Evolutionary conservation across 2,329 filamentous ascomycete genomes (phyloP).

Genomic region (Xylaria sp.): DNA sequence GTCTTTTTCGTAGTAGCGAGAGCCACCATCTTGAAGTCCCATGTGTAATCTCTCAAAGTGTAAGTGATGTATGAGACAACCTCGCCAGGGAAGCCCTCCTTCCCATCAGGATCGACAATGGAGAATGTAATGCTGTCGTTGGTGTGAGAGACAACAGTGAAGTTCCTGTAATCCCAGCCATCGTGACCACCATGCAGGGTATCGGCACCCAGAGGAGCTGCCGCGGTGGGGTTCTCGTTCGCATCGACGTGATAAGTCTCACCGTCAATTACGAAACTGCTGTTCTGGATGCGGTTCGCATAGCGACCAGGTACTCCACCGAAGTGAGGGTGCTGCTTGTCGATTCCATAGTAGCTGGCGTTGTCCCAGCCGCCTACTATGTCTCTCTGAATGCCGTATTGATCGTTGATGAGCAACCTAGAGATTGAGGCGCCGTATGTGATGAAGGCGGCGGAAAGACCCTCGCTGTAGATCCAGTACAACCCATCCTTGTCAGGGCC

Average conservation of each 20-base stretch:
- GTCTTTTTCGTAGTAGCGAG: constrained; percentile 78
- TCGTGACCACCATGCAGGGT: constrained; percentile 76
- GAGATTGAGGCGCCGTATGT: constrained; percentile 79
- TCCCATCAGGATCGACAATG: constrained; percentile 76
- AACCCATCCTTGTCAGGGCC: constrained; percentile 70
- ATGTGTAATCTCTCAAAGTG: constrained; percentile 71
- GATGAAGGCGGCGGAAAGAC: constrained; percentile 75
- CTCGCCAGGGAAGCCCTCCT: constrained; percentile 81
- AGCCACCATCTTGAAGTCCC: constrained; percentile 79
- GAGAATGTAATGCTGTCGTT: constrained; percentile 77
- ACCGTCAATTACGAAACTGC: constrained; percentile 75
- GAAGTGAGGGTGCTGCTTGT: constrained; percentile 74
- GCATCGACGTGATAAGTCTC: constrained; percentile 65
- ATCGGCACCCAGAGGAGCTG: constrained; percentile 64
- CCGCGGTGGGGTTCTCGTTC: constrained; percentile 69
- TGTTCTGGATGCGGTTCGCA: constrained; percentile 84
- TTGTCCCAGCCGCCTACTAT: constrained; percentile 81
- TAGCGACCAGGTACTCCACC: constrained; percentile 80
- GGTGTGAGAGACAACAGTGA: constrained; percentile 76
- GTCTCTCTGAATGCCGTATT: constrained; percentile 74
- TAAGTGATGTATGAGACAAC: constrained; percentile 81
- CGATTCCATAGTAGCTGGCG: constrained; percentile 73
- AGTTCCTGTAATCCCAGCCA: constrained; percentile 83
- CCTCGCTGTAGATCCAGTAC: constrained; percentile 75
- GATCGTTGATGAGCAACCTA: constrained; percentile 76